Evolutionary conservation across 768 basidiomycete species (phyloP).

Genomic region (Naganishia kalamii): DNA sequence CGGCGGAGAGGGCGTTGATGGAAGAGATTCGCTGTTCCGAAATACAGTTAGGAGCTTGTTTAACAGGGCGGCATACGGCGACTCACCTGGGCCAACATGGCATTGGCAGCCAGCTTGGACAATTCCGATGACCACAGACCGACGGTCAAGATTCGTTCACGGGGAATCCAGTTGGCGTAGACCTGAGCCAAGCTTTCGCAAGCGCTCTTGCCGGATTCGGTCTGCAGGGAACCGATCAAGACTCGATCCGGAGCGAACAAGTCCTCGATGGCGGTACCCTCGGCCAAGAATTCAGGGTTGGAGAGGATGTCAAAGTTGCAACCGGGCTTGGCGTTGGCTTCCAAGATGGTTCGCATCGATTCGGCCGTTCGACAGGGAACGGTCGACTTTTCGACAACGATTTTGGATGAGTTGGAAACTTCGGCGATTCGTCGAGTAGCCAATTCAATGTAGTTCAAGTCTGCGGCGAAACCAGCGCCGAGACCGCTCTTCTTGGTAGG

Average conservation of each 20-base stretch:
- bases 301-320: slow-evolving; percentile 95
- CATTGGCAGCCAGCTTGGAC: slow-evolving; percentile 96
- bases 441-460: slow-evolving; percentile 95
- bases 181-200: slow-evolving; percentile 69
- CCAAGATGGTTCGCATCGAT: slow-evolving; percentile 98
- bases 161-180: slow-evolving; percentile 92
- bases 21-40: slow-evolving; percentile 72
- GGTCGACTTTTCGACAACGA: slow-evolving; percentile 98
- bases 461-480: slow-evolving; percentile 95
- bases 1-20: slow-evolving; percentile 93
- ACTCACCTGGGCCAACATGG: slow-evolving; percentile 81
- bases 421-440: slow-evolving; percentile 94
- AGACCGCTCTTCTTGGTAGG: slow-evolving; percentile 98
- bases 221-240: slow-evolving; percentile 91
- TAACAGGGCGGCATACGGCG: not conserved
- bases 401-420: slow-evolving; percentile 84
- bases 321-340: slow-evolving; percentile 89
- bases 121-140: slow-evolving; percentile 98
- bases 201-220: slow-evolving; percentile 73
- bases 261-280: slow-evolving; percentile 91
- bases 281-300: slow-evolving; percentile 98
- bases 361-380: slow-evolving; percentile 98
- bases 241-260: slow-evolving; percentile 88
- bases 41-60: not conserved
- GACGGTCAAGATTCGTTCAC: slow-evolving; percentile 77